Evolutionary conservation across 1,284 basidiomycete genomes (phyloP).

Genomic region (Apiotrichum montevideense): DNA sequence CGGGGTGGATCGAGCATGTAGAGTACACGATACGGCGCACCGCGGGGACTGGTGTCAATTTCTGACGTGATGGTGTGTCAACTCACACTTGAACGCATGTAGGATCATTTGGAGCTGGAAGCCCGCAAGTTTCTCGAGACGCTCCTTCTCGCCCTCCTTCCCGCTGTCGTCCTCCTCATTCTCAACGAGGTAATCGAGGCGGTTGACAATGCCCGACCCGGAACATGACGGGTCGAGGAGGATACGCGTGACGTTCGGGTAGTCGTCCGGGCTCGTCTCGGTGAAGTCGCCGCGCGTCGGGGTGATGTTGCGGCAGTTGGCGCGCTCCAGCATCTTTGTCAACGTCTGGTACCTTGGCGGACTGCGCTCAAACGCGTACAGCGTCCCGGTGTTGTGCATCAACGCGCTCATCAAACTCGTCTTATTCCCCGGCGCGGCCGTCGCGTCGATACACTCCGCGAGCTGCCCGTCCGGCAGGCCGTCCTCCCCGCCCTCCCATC

Average conservation of each 20-base stretch:
- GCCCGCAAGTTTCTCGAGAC: conserved; percentile 70
- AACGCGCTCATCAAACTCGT: conserved; percentile 87
- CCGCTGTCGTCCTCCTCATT: conserved; percentile 2
- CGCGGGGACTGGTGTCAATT: conserved; percentile 53
- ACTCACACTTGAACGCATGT: conserved; percentile 88
- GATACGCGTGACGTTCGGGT: conserved; percentile 68
- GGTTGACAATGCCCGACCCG: conserved; percentile 84
- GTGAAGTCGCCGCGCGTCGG: conserved; percentile 72
- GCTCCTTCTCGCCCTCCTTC: conserved; percentile 44
- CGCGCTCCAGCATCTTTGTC: conserved; percentile 70
- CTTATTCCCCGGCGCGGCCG: conserved; percentile 96
- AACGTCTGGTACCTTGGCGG: conserved; percentile 71
- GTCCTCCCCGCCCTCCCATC: conserved; percentile 20
- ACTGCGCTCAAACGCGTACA: conserved; percentile 82
- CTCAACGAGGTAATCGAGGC: conserved; percentile 70
- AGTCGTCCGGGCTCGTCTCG: conserved; percentile 61
- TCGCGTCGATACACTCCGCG: conserved; percentile 76
- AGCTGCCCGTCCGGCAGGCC: neutral
- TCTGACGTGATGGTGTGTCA: conserved; percentile 46
- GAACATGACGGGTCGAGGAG: conserved; percentile 90
- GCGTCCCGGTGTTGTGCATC: conserved; percentile 72
- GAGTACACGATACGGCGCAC: conserved; percentile 81
- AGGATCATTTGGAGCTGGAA: conserved; percentile 90
- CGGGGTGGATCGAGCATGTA: conserved; percentile 85
- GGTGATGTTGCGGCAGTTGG: conserved; percentile 70